Conservation (phyloP, 2,329 filamentous ascomycete species). For the Bipolaris gigantea region DNA sequence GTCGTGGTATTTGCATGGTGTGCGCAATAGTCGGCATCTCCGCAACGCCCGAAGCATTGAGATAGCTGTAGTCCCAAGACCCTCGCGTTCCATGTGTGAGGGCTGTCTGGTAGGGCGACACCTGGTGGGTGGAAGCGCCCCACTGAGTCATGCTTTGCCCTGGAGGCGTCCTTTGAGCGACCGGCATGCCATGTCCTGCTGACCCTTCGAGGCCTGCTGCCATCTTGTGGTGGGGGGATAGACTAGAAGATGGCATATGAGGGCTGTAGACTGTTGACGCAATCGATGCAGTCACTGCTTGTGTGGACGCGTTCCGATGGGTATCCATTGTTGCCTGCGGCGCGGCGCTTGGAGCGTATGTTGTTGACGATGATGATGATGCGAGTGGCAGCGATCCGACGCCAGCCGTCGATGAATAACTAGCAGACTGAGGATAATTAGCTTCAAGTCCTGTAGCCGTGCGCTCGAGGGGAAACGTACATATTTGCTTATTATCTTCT, state of each 20-base stretch:
- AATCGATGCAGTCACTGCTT: conserved; percentile 51
- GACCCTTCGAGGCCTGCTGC: conserved; percentile 46
- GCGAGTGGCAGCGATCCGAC: conserved; percentile 48
- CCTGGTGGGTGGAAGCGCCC: conserved; percentile 34
- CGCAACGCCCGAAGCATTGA: conserved; percentile 31
- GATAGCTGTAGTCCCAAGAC: conserved; percentile 45
- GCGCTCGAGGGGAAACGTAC: conserved; percentile 50
- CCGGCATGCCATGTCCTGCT: conserved; percentile 41
- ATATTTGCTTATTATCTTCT: conserved; percentile 99
- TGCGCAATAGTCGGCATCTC: conserved; percentile 34
- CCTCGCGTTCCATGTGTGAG: conserved; percentile 36
- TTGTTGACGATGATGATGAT: conserved; percentile 27
- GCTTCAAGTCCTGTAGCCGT: conserved; percentile 32
- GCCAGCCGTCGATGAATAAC: conserved; percentile 67
- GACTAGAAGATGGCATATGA: conserved; percentile 47
- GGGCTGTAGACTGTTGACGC: conserved; percentile 50
- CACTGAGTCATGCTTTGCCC: conserved; percentile 43
- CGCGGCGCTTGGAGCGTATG: conserved; percentile 46
- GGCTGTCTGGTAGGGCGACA: conserved; percentile 38
- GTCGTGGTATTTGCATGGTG: conserved; percentile 39
- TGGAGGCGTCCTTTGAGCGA: conserved; percentile 38
- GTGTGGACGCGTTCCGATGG: conserved; percentile 53
- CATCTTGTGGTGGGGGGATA: conserved; percentile 50
- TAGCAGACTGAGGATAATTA: conserved; percentile 60
- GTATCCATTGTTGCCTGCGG: conserved; percentile 54